A percentile compares a stretch with the other conserved stretches of the same genome.
Evolutionary conservation across 2,329 filamentous ascomycete species (phyloP).

Genomic region (Fusarium denticulatum): DNA sequence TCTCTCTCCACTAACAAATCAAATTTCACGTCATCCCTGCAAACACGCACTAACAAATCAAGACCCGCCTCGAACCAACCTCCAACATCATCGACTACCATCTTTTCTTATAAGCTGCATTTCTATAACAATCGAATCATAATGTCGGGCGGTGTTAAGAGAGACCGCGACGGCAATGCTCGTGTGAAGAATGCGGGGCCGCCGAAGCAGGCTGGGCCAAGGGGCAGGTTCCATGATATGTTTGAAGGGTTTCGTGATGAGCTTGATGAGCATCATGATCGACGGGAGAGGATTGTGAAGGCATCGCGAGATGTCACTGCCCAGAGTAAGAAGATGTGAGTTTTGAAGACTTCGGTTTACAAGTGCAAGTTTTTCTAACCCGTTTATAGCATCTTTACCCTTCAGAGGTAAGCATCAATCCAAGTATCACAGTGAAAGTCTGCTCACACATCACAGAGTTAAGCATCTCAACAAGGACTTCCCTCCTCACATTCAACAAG

Average conservation of each 20-base stretch:
- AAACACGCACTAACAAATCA: slow-evolving; percentile 34
- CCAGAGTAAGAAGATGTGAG: slow-evolving; percentile 95
- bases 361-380: not conserved
- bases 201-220: slow-evolving; percentile 45
- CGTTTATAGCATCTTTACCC: slow-evolving; percentile 49
- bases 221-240: slow-evolving; percentile 71
- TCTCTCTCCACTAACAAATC: slow-evolving; percentile 22
- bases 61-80: slow-evolving; percentile 33
- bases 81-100: slow-evolving; percentile 33
- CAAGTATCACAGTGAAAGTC: not conserved
- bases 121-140: not conserved
- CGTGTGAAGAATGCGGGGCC: slow-evolving; percentile 51
- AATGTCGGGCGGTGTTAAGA: slow-evolving; percentile 30
- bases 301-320: slow-evolving; percentile 92
- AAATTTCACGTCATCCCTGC: slow-evolving; percentile 40
- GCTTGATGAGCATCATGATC: slow-evolving; percentile 93
- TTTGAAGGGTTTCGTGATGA: slow-evolving; percentile 88
- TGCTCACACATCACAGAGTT: slow-evolving; percentile 60
- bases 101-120: not conserved
- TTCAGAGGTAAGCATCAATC: slow-evolving; percentile 50
- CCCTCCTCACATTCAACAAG: slow-evolving; percentile 74
- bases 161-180: slow-evolving; percentile 57
- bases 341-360: not conserved
- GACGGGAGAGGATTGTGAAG: slow-evolving; percentile 89
- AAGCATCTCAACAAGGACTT: slow-evolving; percentile 70